A percentile compares a stretch with the other conserved stretches of the same genome.
These are phyloP conservation scores for Epichloe hybrida DNA, from an alignment of 2,329 filamentous ascomycete genomes.

Conservation along the genomic window DNA sequence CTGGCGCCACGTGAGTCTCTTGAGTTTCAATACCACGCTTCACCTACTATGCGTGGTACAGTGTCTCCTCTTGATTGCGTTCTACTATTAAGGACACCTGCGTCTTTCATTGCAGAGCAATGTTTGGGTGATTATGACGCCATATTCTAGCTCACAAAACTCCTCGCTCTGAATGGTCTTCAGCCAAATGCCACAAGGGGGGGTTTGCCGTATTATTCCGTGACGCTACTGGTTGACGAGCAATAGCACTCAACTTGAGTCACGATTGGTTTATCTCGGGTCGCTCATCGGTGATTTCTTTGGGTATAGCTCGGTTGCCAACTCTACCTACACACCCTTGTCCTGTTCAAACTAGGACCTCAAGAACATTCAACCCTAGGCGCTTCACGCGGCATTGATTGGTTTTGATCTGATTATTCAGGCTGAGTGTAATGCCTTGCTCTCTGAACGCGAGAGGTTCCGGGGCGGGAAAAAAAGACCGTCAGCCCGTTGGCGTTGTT, in stretches of 20 bases:
- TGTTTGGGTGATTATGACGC: conserved; percentile 1
- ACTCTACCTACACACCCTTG: neutral
- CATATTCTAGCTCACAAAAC: conserved; percentile 1
- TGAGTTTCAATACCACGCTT: neutral
- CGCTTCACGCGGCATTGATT: neutral
- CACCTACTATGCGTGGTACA: neutral
- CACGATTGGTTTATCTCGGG: too few relatives aligned
- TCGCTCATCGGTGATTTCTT: too few relatives aligned
- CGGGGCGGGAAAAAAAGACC: too few relatives aligned
- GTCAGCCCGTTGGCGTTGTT: too few relatives aligned
- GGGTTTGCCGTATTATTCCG: neutral
- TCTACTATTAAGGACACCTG: neutral
- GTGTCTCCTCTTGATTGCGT: too few relatives aligned
- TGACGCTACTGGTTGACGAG: neutral
- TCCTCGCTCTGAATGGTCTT: neutral
- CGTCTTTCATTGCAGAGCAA: neutral
- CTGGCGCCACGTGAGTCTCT: neutral
- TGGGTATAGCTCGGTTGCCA: neutral
- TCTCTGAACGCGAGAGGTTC: too few relatives aligned
- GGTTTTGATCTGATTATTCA: too few relatives aligned
- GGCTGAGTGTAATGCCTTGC: too few relatives aligned
- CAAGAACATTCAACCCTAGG: too few relatives aligned
- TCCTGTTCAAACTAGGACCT: neutral
- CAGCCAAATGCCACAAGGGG: neutral
- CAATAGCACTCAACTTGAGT: too few relatives aligned